Percentiles rank a stretch among this genome's conserved stretches.
These are phyloP conservation scores for thale cress (Arabidopsis thaliana) DNA, from an alignment of 345 rosid species.

Conservation along the genomic window TAIR10.1 NC_003074.8:20868501-20869000, in stretches of 20 bases:
- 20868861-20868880: conserved; percentile 17
- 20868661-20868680: conserved; percentile 27
- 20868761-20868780: conserved; percentile 27
- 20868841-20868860: not conserved
- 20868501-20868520: conserved; percentile 32
- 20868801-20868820: conserved; percentile 9
- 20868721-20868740: conserved; percentile 70
- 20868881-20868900: conserved; percentile 2
- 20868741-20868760: conserved; percentile 40
- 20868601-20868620: conserved; percentile 34
- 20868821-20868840: conserved; percentile 9
- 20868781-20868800: conserved; percentile 27
- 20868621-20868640: conserved; percentile 57
- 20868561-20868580: conserved; percentile 37
- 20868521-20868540: conserved; percentile 34
- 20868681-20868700: conserved; percentile 87
- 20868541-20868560: conserved; percentile 33
- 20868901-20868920: conserved; percentile 16
- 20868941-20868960: conserved; percentile 28
- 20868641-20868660: conserved; percentile 55
- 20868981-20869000: conserved; percentile 27
- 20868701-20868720: conserved; percentile 85
- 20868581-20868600: conserved; percentile 37
- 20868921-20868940: conserved; percentile 16
- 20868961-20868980: conserved; percentile 15